Base-by-base conservation (phyloP, 176 grass and related monocot genomes). In the Microstegium vimineum region DNA sequence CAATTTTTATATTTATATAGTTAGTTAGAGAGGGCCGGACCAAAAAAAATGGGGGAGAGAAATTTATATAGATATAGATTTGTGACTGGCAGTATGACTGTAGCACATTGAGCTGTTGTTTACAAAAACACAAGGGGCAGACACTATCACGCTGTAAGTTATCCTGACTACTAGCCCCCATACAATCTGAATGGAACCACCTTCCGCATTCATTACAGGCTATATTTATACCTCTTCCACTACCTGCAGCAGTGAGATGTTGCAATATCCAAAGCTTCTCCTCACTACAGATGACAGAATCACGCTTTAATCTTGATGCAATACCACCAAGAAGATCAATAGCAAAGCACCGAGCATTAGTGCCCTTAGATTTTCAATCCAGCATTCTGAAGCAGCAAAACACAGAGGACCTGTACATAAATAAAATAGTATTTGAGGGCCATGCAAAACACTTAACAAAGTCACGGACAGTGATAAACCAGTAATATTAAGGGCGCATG, bases 301-400 rank as follows among this genome's bases (percentile, higher is more conserved):
- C 97, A 26, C 87, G 90, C 89, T 99, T 99, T 51, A 99, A 82
- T 79, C 93, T 91, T 79, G 97, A 87, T 82, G 97, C 97, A 84
- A 99, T 92, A 76, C 82, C 85, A 75, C 97, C 97, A 61, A 99
- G 89, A 86, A 99, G 85, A 47, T 99, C 97, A 87, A 99, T 95
- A 84, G 97, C 97, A 88, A 99, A 88, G 83, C 97, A 99, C 51
- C 97, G 97, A 63, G 86, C 97, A 78, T 91, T 87, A 70, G 81
- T 87, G 66, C 96, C 97, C 86, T 99, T 96, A 22, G 93, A 94
- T 81, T 96, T 96, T 90, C 83, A 99, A 92, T 54, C 97, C 93
- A 81, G 91, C 93, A 94, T 99, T 99, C 81, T 95, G 91, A 70
- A 99, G 97, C 40, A 99, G 66, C 85, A 99, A 92, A 25, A 99